Evolutionary conservation across 2,329 filamentous ascomycete species (phyloP).

Genomic region (Lithohypha guttulata): DNA sequence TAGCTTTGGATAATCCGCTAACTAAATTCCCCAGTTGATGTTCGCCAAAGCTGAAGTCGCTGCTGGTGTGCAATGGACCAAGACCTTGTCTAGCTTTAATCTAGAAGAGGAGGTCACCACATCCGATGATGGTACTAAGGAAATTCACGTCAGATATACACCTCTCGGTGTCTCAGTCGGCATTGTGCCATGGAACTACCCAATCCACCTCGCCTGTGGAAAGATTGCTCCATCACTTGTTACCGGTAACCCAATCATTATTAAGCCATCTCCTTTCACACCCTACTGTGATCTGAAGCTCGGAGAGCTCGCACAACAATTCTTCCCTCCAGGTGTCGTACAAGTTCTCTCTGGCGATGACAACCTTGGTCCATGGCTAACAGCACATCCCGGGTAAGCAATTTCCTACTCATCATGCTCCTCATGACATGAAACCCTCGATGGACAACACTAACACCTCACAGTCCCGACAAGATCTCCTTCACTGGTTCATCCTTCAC

Average conservation of each 20-base stretch:
- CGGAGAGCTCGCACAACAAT: constrained; percentile 45
- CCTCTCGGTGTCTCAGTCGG: constrained; percentile 37
- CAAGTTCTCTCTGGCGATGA: constrained; percentile 52
- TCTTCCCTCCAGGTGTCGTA: constrained; percentile 54
- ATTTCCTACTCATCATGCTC: too few relatives aligned
- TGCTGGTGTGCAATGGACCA: constrained; percentile 17
- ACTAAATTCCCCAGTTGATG: constrained; percentile 11
- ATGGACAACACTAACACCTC: too few relatives aligned
- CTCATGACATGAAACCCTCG: too few relatives aligned
- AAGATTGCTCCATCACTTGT: constrained; percentile 43
- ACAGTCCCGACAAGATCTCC: constrained; percentile 52
- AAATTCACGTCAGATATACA: constrained; percentile 25
- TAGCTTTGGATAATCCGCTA: background rate
- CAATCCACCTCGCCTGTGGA: constrained; percentile 32
- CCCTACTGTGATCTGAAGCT: constrained; percentile 43
- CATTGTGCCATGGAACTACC: constrained; percentile 52
- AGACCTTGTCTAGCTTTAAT: constrained; percentile 13
- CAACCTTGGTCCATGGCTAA: constrained; percentile 48
- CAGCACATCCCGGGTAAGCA: constrained; percentile 47
- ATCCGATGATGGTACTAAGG: constrained; percentile 18
- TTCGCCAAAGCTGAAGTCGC: constrained; percentile 16
- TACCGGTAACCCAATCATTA: constrained; percentile 45
- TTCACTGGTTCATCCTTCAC: constrained; percentile 54
- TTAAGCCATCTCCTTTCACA: constrained; percentile 50
- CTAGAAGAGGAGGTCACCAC: constrained; percentile 16